Evolutionary conservation across 345 rosid genomes (phyloP), one percentile per base, ranked within the genome.

Genomic region (Bruguiera parviflora): DNA sequence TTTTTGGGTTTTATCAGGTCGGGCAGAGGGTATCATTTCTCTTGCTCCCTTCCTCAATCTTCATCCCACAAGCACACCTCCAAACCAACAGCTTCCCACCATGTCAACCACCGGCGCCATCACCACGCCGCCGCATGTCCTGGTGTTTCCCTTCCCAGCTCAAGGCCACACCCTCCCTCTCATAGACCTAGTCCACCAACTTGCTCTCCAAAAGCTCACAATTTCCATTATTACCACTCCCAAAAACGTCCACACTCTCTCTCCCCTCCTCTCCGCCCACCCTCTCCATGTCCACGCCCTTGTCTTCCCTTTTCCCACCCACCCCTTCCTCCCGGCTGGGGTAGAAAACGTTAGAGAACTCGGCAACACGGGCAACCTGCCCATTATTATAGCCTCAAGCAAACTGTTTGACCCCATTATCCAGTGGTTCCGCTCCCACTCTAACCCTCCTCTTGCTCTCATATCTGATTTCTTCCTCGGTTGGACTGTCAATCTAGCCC

Each of bases 391-490:
- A 47, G 78, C 93, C 63, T 83, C 86, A 21, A 32, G 61, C 58
- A 68, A 72, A 53, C 90, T 88, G 29, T 78, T 20, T 43, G 76
- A 81, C 16, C 86, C 89, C 31, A 75, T 89, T 37, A 11, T 78
- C 71, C 22, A 58, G 2, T 89, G 93, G 97, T 88, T 88, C 66
- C 55, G 35, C 15, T 80, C 90, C 70, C 94, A 88, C 46, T 37
- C 58, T 16, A 51, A 78, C 39, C 96, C 94, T 6, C 94, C 97
- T 0, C 64, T 81, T 0, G 92, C 91, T 18, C 71, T 92, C 70
- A 63, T 91, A 65, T 91, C 96, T 5, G 96, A 87, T 59, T 87
- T 86, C 83, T 91, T 91, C 75, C 83, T 87, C 13, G 96, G 92
- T 13, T 91, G 89, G 92, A 89, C 92, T n/a, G 18, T 43, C 20